Conservation (phyloP, 1,139 yeast genomes). For the Suhomyces coccinellae region DNA sequence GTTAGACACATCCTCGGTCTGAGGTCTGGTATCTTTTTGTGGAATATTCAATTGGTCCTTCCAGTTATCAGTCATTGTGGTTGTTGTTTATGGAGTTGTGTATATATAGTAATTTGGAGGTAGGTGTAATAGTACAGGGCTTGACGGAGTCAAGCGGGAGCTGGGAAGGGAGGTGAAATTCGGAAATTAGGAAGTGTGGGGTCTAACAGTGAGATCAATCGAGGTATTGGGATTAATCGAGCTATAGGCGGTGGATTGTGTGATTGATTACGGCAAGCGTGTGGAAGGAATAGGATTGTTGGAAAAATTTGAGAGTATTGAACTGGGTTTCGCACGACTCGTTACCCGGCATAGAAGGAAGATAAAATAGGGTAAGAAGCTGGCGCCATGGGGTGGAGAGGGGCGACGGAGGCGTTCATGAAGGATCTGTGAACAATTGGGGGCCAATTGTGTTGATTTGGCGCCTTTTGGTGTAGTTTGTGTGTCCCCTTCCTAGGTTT, state of each 20-base stretch:
- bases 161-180: neutral
- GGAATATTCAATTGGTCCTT: slow-evolving; percentile 75
- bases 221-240: neutral
- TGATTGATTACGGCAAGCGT: slow-evolving; percentile 4
- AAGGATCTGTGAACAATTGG: too few species aligned
- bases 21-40: slow-evolving; percentile 83
- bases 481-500: too few species aligned
- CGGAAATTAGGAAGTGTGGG: neutral
- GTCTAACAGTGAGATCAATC: slow-evolving; percentile 2
- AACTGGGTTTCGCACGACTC: slow-evolving; percentile 1
- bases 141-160: slow-evolving; percentile 5
- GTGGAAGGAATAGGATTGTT: slow-evolving; percentile 1
- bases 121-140: slow-evolving; percentile 5
- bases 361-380: neutral
- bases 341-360: slow-evolving; percentile 3
- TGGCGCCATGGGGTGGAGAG: neutral
- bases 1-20: slow-evolving; percentile 92
- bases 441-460: too few species aligned
- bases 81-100: neutral
- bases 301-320: slow-evolving; percentile 5
- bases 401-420: too few species aligned
- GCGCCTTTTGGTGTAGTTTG: too few species aligned
- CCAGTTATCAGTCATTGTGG: slow-evolving; percentile 54
- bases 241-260: neutral
- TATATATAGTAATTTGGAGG: slow-evolving; percentile 11